Evolutionary conservation across 2,329 filamentous ascomycete genomes (phyloP).

Genomic region (Clarireedia paspali): DNA sequence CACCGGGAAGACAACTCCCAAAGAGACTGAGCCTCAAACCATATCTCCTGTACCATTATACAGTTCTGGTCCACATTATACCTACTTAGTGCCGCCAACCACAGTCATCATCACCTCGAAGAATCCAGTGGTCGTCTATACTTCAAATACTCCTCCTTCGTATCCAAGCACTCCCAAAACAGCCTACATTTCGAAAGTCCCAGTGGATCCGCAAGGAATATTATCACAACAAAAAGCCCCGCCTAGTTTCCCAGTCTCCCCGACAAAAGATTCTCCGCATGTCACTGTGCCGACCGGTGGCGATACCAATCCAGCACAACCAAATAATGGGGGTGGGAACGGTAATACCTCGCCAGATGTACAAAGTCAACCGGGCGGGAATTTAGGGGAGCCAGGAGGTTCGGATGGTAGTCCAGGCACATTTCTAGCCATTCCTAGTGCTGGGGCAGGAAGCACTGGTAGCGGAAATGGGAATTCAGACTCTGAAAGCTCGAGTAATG

Average conservation of each 20-base stretch:
- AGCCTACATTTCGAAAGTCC: background rate
- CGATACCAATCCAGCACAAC: background rate
- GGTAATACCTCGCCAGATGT: background rate
- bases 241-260: too few relatives aligned
- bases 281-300: background rate
- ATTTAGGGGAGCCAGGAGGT: background rate
- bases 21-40: too few relatives aligned
- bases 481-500: background rate
- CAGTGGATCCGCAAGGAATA: background rate
- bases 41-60: background rate
- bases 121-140: background rate
- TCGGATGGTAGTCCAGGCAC: background rate
- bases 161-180: background rate
- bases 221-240: background rate
- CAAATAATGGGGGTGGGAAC: background rate
- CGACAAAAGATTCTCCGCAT: background rate
- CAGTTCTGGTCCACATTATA: background rate
- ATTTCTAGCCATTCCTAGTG: slow-evolving; percentile 17
- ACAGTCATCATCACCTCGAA: slow-evolving; percentile 3
- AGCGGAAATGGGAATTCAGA: background rate
- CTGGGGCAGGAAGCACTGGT: background rate
- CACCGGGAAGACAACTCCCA: too few relatives aligned
- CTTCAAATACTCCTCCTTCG: background rate
- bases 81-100: background rate
- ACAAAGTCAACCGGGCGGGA: background rate